Conservation (phyloP, 1,139 yeast species). For the Suhomyces chickasaworum region DNA sequence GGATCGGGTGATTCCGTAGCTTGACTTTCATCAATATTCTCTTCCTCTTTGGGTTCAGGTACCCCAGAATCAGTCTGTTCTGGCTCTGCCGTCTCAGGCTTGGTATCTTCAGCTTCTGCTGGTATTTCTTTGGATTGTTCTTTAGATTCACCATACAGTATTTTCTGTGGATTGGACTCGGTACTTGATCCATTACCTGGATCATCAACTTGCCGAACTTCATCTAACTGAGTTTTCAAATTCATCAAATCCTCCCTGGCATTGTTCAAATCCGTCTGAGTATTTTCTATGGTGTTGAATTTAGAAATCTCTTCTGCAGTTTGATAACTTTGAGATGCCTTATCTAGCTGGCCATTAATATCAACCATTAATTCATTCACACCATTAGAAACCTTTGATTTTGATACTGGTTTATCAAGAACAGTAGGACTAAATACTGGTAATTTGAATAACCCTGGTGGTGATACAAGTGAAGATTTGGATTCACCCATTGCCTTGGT, state of each 20-base stretch:
- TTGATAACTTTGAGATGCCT: not conserved
- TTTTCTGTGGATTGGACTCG: too few relatives aligned
- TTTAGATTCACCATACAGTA: too few relatives aligned
- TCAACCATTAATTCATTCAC: not conserved
- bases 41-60: not conserved
- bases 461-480: not conserved
- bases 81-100: not conserved
- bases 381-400: not conserved
- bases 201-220: not conserved
- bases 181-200: too few relatives aligned
- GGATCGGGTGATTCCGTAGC: not conserved
- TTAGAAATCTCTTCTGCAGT: not conserved
- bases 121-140: too few relatives aligned
- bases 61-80: too few relatives aligned
- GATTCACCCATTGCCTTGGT: conserved; percentile 5
- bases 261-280: too few relatives aligned
- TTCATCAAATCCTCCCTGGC: not conserved
- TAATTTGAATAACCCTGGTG: conserved; percentile 6
- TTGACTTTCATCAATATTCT: not conserved
- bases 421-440: conserved; percentile 1
- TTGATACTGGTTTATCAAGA: not conserved
- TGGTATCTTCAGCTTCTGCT: not conserved
- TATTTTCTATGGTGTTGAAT: not conserved
- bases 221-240: not conserved
- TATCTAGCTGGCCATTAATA: not conserved